Evolutionary conservation across 495 filamentous ascomycete species (phyloP).

Genomic region (Letharia lupina): DNA sequence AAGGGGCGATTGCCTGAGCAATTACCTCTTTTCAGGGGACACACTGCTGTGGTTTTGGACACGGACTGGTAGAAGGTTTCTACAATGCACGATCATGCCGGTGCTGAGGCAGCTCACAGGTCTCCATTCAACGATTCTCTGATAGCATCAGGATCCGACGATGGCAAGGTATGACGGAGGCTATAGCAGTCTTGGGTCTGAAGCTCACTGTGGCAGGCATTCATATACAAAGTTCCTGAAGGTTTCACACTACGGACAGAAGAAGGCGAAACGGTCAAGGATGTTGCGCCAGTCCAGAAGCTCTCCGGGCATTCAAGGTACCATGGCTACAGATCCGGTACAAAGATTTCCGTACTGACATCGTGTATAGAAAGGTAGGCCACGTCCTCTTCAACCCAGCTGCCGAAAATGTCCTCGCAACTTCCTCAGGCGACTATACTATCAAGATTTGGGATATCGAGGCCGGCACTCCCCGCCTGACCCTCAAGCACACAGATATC

Average conservation of each 20-base stretch:
- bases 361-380: constrained; percentile 67
- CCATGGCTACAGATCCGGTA: neutral
- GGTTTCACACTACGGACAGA: constrained; percentile 77
- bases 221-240: constrained; percentile 91
- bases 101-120: constrained; percentile 45
- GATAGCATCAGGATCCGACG: constrained; percentile 89
- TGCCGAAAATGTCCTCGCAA: constrained; percentile 91
- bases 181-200: neutral
- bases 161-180: constrained; percentile 61
- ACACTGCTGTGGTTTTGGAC: constrained; percentile 90
- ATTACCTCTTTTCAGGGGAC: constrained; percentile 89
- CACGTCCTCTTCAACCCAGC: constrained; percentile 97
- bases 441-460: constrained; percentile 95
- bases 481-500: constrained; percentile 78
- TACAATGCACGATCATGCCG: neutral
- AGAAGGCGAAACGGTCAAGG: constrained; percentile 61
- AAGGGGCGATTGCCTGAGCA: constrained; percentile 83
- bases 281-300: constrained; percentile 72
- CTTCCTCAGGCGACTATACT: constrained; percentile 88
- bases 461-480: constrained; percentile 60
- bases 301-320: constrained; percentile 58
- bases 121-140: constrained; percentile 90
- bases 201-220: constrained; percentile 46
- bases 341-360: constrained; percentile 2
- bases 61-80: constrained; percentile 76